Base-by-base conservation (phyloP, 129 eudicot genomes). In the Escallonia rubra region DNA sequence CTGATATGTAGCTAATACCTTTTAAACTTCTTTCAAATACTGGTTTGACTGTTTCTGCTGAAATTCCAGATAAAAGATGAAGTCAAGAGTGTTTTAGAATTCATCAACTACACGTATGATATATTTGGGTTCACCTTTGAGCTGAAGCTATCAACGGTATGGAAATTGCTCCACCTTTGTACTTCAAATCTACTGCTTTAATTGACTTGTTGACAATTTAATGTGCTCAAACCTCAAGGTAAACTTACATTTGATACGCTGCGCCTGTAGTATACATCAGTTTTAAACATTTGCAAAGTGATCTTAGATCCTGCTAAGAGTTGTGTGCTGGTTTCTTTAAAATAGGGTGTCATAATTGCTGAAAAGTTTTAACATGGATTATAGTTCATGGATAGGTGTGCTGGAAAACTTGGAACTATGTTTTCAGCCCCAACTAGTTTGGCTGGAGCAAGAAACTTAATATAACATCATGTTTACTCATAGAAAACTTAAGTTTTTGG, bases 41-140 rank as follows among this genome's bases (percentile, higher is more conserved):
- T 65, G 50, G 5, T 65, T 43, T 79, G 63, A 51, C 49, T 42
- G 7, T 45, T 48, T 6, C 16, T 54, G 3, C 66, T 70, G 41
- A 56, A 72, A 11, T 57, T 62, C 49, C 97, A 94, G 99, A 80
- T 89, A 34, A 94, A 94, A 79, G 99, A 84, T 50, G 99, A 89
- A 85, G 99, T 94, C 72, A 89, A 81, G 81, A 76, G 82, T 64
- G 96, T 73, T 3, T 55, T 94, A 41, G 95, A 89, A 40, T 89
- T 94, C 73, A 94, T 94, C 68, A 79, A 71, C 54, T 78, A 81
- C 45, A 80, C 70, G 6, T 94, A 94, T 68, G 79, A 69, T 62
- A 67, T 80, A 70, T 93, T 93, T 77, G 99, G 99, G 12, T 93
- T 93, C 78, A 89, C 95, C 57, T 93, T 74, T 72, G 99, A 94